Percentiles rank a stretch among this genome's conserved stretches.
phyloP scores from a whole-genome alignment of 345 rosid species.

The Rhodamnia rubescens region DNA sequence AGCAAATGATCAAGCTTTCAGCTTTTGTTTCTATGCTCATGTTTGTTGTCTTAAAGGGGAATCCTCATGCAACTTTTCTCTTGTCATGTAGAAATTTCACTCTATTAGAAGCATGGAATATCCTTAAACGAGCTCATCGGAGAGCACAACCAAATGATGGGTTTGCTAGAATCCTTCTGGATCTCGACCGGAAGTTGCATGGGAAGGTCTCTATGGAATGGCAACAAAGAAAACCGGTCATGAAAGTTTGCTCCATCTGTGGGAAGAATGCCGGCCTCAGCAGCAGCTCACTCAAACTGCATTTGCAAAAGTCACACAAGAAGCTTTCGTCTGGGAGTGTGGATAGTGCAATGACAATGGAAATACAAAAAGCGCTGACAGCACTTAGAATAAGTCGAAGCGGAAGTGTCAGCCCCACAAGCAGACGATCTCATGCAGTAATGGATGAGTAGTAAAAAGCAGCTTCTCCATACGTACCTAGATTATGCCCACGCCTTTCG shows the following conservation, averaged over 20 bases:
- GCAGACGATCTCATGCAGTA: constrained; percentile 32
- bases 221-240: constrained; percentile 74
- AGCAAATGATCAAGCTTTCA: neutral
- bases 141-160: constrained; percentile 98
- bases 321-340: constrained; percentile 90
- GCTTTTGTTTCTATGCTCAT: neutral
- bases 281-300: constrained; percentile 90
- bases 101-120: constrained; percentile 69
- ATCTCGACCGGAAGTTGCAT: constrained; percentile 57
- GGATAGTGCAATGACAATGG: constrained; percentile 99
- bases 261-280: constrained; percentile 93
- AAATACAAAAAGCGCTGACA: constrained; percentile 81
- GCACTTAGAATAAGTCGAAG: constrained; percentile 64
- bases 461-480: neutral
- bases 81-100: constrained; percentile 45
- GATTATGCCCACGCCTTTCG: neutral
- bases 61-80: neutral
- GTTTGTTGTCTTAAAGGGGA: neutral
- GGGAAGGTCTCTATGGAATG: constrained; percentile 94
- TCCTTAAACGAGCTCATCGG: constrained; percentile 70
- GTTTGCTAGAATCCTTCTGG: constrained; percentile 54
- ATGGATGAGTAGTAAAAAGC: constrained; percentile 12
- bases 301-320: constrained; percentile 82
- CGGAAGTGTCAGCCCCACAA: constrained; percentile 53
- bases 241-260: constrained; percentile 90